Percentiles rank a stretch among this genome's conserved stretches.
Evolutionary conservation across 2,329 filamentous ascomycete species (phyloP).

Genomic region (Apiospora saccharicola): DNA sequence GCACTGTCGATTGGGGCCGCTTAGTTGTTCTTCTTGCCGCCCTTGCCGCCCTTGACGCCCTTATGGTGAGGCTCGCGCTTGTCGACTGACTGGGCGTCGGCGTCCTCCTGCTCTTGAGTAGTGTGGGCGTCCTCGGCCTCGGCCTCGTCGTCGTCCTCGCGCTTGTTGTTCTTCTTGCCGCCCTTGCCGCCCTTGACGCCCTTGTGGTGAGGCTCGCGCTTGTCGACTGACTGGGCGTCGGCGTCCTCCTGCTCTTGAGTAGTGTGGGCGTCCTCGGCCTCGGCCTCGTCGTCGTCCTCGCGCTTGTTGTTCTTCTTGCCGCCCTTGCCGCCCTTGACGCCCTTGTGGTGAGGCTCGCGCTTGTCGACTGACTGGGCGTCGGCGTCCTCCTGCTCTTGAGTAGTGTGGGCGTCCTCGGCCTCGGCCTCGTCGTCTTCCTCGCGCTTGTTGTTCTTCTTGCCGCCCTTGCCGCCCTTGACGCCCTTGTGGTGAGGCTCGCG

Average conservation of each 20-base stretch:
- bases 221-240: background rate
- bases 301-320: conserved; percentile 14
- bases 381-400: conserved; percentile 27
- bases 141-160: conserved; percentile 20
- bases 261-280: background rate
- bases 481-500: background rate
- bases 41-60: no score
- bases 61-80: conserved; percentile 24
- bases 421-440: conserved; percentile 16
- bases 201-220: conserved; percentile 23
- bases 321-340: background rate
- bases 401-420: background rate
- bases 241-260: conserved; percentile 27
- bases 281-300: conserved; percentile 17
- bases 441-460: conserved; percentile 9
- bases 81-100: conserved; percentile 7
- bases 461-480: background rate
- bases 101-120: conserved; percentile 26
- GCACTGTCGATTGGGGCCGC: background rate
- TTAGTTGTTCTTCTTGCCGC: conserved; percentile 25
- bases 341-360: conserved; percentile 24
- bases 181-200: conserved; percentile 10
- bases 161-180: conserved; percentile 17
- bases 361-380: conserved; percentile 12
- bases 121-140: background rate